Base-by-base conservation (phyloP, 441 rosid species). In the Raphanus hybrid region DNA sequence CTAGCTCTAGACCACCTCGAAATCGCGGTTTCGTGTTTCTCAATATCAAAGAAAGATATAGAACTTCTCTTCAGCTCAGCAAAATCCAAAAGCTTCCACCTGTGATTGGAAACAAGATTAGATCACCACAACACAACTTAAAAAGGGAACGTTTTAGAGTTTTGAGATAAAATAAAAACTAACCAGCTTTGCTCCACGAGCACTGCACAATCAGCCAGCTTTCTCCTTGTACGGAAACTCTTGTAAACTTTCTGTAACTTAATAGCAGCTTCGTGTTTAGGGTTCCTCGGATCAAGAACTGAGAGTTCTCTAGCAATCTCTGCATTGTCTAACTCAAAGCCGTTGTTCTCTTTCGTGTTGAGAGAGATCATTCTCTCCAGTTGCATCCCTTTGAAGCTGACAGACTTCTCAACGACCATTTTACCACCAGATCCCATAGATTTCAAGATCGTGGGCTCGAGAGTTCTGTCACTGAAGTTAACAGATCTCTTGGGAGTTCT, bases 1-100 rank as follows among this genome's bases (percentile, higher is more conserved):
- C 97, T 92, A 0, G 98, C 99, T 82, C 99, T 92, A 27, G 94
- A 89, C 99, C 98, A 96, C 55, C 98, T 92, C 0, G 97, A 93
- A 65, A 96, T 80, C 66, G 98, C 98, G 55, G 94, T 88, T 86
- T 93, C 98, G 3, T 92, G 91, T 77, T 92, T 93, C 85, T 93
- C 91, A 3, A 90, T 90, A 77, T 90, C 98, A 66, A 92, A 96
- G 84, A 90, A 96, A 2, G 98, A 93, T 66, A 96, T 81, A 2
- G 98, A 96, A 82, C 98, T 96, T 76, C 89, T 87, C 84, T 91
- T 93, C 68, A 96, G 87, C 75, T 93, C 98, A 7, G 96, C 97
- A 70, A 90, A 93, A 85, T 96, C 99, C 76, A 96, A 83, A 77
- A 96, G 90, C 76, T 93, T 92, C 98, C 98, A 93, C 98, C 98